Percentiles rank a stretch among this genome's conserved stretches.
These are phyloP conservation scores for Apiospora saccharicola DNA, from an alignment of 2,329 filamentous ascomycete genomes.

Conservation along the genomic window DNA sequence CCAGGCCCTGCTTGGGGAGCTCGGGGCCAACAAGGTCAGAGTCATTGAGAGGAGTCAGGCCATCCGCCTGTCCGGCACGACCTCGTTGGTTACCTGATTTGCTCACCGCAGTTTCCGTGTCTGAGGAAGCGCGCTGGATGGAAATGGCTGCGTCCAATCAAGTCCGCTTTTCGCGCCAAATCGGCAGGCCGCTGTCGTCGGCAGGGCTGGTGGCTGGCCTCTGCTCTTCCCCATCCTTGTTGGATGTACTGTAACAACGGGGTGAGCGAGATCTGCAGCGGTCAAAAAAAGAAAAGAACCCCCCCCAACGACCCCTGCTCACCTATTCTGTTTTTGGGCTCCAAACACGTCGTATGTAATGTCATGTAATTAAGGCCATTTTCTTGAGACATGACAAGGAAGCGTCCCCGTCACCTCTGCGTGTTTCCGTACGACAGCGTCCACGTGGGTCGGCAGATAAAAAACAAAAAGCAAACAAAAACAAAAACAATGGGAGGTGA, in stretches of 20 bases:
- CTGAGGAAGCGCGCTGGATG: constrained; percentile 9
- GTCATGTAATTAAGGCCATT: not conserved
- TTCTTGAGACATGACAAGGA: not conserved
- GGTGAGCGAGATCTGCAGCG: constrained; percentile 8
- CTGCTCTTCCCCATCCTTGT: not conserved
- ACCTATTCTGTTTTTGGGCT: not conserved
- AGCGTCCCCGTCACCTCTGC: too few relatives aligned
- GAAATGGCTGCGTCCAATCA: not conserved
- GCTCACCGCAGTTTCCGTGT: constrained; percentile 16
- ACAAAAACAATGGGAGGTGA: too few relatives aligned
- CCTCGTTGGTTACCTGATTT: not conserved
- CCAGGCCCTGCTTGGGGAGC: not conserved
- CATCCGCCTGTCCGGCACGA: not conserved
- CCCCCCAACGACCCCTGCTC: not conserved
- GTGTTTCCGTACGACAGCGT: not conserved
- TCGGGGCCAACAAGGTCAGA: constrained; percentile 4
- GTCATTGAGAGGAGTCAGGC: not conserved
- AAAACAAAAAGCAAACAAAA: not conserved
- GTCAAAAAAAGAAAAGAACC: not conserved
- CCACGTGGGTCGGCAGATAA: not conserved
- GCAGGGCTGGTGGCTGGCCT: constrained; percentile 5
- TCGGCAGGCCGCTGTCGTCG: too few relatives aligned
- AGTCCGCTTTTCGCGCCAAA: not conserved
- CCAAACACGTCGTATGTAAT: not conserved
- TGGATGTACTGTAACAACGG: not conserved